phyloP scores from a whole-genome alignment of 23 red algal genomes.

The Agarophyton chilense region DNA sequence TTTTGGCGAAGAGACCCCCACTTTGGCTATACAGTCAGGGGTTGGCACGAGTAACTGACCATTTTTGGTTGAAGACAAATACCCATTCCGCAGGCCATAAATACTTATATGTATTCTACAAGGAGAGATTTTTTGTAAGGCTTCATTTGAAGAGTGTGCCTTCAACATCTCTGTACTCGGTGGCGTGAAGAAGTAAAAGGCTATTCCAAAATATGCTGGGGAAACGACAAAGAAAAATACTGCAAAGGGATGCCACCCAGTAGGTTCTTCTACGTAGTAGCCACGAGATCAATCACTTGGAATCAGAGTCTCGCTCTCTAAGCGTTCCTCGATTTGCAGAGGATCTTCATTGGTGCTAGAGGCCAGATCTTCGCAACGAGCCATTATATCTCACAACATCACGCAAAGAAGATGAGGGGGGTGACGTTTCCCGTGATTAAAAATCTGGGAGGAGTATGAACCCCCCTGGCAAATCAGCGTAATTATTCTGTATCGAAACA shows the following conservation, averaged over 20 bases:
- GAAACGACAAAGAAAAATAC: conserved; percentile 16
- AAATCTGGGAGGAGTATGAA: too few species aligned
- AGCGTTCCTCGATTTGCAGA: not conserved
- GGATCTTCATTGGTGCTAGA: not conserved
- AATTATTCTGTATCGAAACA: too few species aligned
- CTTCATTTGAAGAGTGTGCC: not conserved
- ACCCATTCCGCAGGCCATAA: conserved; percentile 80
- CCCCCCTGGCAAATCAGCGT: too few species aligned
- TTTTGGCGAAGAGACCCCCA: conserved; percentile 45
- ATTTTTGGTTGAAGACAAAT: conserved; percentile 45
- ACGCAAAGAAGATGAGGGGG: too few species aligned
- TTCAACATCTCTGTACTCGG: not conserved
- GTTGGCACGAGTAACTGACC: conserved; percentile 54
- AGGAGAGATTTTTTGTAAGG: not conserved
- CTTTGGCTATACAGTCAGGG: conserved; percentile 15
- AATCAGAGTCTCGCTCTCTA: conserved; percentile 13
- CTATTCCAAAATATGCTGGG: conserved; percentile 3
- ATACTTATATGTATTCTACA: conserved; percentile 69
- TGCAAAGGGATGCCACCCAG: not conserved
- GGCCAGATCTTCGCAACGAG: not conserved
- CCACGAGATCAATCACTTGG: not conserved
- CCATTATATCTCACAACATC: too few species aligned
- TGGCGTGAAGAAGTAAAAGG: conserved; percentile 9
- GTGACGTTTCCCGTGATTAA: too few species aligned
- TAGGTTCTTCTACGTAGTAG: conserved; percentile 1